Percentiles rank a stretch among this genome's conserved stretches.
phyloP scores from a whole-genome alignment of 2,329 filamentous ascomycete species.

The Hyphodiscus sp. region DNA sequence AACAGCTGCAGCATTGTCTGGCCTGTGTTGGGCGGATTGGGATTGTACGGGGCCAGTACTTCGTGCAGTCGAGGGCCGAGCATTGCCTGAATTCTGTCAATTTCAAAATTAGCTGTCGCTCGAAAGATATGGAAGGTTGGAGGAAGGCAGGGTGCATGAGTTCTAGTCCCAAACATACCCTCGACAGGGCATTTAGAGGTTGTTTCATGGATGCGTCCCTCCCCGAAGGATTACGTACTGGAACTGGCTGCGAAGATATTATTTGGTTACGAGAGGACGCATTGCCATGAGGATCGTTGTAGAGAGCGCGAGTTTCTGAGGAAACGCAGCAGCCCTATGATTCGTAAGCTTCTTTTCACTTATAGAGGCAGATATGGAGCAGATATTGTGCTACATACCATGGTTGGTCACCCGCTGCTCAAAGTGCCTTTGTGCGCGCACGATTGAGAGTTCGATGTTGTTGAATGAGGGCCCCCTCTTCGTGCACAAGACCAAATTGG shows the following conservation, averaged over 20 bases:
- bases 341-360: not conserved
- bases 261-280: constrained; percentile 46
- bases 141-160: not conserved
- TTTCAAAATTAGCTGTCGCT: not conserved
- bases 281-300: constrained; percentile 40
- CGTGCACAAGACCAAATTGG: not conserved
- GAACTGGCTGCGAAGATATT: constrained; percentile 27
- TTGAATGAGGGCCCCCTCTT: not conserved
- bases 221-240: not conserved
- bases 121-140: not conserved
- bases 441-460: not conserved
- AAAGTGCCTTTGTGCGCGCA: constrained; percentile 1
- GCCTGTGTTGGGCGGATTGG: constrained; percentile 50
- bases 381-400: constrained; percentile 3
- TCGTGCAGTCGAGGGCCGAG: constrained; percentile 36
- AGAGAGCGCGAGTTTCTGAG: constrained; percentile 49
- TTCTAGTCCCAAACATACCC: not conserved
- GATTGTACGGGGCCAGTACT: constrained; percentile 32
- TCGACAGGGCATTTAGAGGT: not conserved
- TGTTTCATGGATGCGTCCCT: not conserved
- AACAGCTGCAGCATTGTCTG: not conserved
- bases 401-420: constrained; percentile 3
- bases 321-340: constrained; percentile 52
- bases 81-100: constrained; percentile 5
- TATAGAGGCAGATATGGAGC: not conserved